A percentile compares a stretch with the other conserved stretches of the same genome.
Conservation (phyloP, 129 eudicot genomes). For the Tagetes patula region DNA sequence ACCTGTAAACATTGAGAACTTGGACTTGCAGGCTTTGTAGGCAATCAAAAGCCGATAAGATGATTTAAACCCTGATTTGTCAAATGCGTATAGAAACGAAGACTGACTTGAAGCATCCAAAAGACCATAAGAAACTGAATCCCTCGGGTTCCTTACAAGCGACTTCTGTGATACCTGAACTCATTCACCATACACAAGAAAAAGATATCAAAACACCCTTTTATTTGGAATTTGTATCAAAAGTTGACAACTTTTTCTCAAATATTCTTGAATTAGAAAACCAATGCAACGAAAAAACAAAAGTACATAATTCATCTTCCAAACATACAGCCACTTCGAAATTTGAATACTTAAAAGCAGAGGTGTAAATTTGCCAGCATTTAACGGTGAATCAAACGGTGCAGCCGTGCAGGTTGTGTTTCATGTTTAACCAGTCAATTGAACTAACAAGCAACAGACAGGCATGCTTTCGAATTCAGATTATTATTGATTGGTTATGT, state of each 20-base stretch:
- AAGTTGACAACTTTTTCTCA: no score
- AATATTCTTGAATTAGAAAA: not conserved
- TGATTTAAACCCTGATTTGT: slow-evolving; percentile 64
- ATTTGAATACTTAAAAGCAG: not conserved
- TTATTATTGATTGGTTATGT: not conserved
- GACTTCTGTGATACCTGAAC: slow-evolving; percentile 77
- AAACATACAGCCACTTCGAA: not conserved
- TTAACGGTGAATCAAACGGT: not conserved
- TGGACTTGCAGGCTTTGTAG: slow-evolving; percentile 69
- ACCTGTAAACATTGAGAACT: slow-evolving; percentile 55
- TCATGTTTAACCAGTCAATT: not conserved
- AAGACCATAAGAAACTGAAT: slow-evolving; percentile 62
- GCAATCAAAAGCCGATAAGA: slow-evolving; percentile 62
- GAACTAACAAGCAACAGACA: not conserved
- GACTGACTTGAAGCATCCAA: slow-evolving; percentile 69
- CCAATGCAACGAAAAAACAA: no score
- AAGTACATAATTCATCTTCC: no score
- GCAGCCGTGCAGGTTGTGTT: not conserved
- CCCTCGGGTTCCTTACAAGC: slow-evolving; percentile 59
- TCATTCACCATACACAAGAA: not conserved
- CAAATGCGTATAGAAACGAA: slow-evolving; percentile 52
- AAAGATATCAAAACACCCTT: not conserved
- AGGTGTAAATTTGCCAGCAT: not conserved
- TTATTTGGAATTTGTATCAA: no score
- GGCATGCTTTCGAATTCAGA: not conserved